Evolutionary conservation across 768 basidiomycete species (phyloP).

Genomic region (Boletus patriciae): DNA sequence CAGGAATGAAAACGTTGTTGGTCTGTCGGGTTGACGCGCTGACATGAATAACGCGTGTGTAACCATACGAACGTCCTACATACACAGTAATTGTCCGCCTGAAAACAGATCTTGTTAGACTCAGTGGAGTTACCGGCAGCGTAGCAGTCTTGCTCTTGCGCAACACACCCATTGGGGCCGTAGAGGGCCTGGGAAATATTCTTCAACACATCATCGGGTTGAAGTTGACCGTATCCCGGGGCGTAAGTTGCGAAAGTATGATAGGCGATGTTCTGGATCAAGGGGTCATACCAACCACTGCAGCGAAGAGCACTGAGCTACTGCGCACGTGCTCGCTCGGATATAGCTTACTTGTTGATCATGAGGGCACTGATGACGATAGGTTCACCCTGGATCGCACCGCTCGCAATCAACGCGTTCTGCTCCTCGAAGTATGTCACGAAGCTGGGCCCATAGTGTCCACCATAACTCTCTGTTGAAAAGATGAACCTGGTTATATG

Average conservation of each 20-base stretch:
- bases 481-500: conserved; percentile 50
- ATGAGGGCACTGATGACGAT: conserved; percentile 59
- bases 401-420: conserved; percentile 49
- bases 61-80: conserved; percentile 18
- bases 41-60: neutral
- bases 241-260: conserved; percentile 60
- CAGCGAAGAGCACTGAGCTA: neutral
- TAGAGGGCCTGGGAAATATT: conserved; percentile 52
- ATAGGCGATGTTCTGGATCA: conserved; percentile 61
- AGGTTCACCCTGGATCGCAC: conserved; percentile 47
- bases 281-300: conserved; percentile 67
- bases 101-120: conserved; percentile 51
- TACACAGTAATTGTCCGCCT: conserved; percentile 59
- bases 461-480: conserved; percentile 67
- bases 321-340: neutral
- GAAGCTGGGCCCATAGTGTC: conserved; percentile 65
- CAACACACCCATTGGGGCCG: conserved; percentile 49
- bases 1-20: conserved; percentile 48
- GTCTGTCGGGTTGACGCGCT: conserved; percentile 29
- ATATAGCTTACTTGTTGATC: conserved; percentile 54
- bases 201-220: conserved; percentile 44
- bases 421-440: conserved; percentile 65
- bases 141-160: conserved; percentile 56
- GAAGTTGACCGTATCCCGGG: conserved; percentile 66
- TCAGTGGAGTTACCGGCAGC: conserved; percentile 46